phyloP scores from a whole-genome alignment of 805 yeast species.

The Candida maris region DNA sequence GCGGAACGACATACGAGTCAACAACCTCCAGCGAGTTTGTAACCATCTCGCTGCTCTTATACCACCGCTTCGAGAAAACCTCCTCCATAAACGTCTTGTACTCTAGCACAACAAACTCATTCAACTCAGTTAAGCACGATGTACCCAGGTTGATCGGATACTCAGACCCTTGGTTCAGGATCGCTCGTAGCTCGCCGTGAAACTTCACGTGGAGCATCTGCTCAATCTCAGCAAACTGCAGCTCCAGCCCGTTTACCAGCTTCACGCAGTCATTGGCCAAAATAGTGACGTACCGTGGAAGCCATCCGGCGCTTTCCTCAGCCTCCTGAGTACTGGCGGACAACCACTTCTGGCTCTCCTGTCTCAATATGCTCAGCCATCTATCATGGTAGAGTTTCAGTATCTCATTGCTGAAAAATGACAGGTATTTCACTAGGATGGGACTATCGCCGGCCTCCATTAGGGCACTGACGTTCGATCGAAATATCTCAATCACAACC shows the following conservation, averaged over 20 bases:
- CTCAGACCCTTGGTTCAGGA: conserved; percentile 17
- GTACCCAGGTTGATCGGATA: conserved; percentile 25
- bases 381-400: conserved; percentile 18
- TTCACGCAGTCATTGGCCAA: conserved; percentile 31
- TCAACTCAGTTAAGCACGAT: conserved; percentile 24
- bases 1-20: conserved; percentile 26
- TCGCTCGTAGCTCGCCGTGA: conserved; percentile 20
- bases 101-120: conserved; percentile 24
- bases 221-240: conserved; percentile 18
- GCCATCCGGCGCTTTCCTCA: conserved; percentile 22
- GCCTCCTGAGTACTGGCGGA: conserved; percentile 6
- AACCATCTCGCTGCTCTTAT: conserved; percentile 25
- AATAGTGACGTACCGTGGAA: conserved; percentile 29
- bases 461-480: conserved; percentile 32
- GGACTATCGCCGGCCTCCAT: conserved; percentile 36
- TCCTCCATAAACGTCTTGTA: conserved; percentile 21
- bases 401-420: conserved; percentile 21
- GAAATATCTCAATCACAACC: conserved; percentile 22
- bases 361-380: conserved; percentile 20
- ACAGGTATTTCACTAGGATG: conserved; percentile 24
- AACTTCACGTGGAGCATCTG: conserved; percentile 21
- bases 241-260: conserved; percentile 28
- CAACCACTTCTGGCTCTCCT: conserved; percentile 18
- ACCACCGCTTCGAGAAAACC: conserved; percentile 29
- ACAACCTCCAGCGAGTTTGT: conserved; percentile 25